phyloP scores from a whole-genome alignment of 139 green algal species.

The Tetradesmus obliquus region DNA sequence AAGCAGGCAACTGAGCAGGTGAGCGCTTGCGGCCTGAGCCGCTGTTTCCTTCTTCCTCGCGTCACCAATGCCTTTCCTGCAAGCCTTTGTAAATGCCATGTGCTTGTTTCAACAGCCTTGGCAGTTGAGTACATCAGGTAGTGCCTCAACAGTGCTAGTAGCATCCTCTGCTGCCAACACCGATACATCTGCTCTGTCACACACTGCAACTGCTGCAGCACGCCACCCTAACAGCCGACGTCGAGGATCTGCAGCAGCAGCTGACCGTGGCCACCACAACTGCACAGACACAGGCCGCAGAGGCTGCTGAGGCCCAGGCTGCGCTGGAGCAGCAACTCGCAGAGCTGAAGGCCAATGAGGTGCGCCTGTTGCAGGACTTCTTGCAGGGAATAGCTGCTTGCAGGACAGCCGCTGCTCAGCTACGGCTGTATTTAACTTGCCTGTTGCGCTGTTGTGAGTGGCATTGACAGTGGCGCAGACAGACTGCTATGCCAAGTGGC shows the following conservation, averaged over 20 bases:
- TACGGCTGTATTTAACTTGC: neutral
- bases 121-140: neutral
- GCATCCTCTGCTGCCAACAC: neutral
- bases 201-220: neutral
- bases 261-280: neutral
- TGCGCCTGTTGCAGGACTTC: neutral
- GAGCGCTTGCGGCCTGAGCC: neutral
- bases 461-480: no score
- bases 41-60: neutral
- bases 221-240: neutral
- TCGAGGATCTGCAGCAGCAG: constrained; percentile 7
- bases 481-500: no score
- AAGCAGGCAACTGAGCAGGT: neutral
- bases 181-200: neutral
- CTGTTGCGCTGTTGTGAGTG: neutral
- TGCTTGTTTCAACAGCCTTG: neutral
- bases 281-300: neutral
- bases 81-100: no score
- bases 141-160: neutral
- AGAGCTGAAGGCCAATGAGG: neutral
- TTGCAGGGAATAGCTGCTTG: neutral
- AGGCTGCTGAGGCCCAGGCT: neutral
- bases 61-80: no score
- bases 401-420: neutral
- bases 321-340: neutral